Evolutionary conservation across 2,329 filamentous ascomycete species (phyloP).

Genomic region (Endothia cerciana): DNA sequence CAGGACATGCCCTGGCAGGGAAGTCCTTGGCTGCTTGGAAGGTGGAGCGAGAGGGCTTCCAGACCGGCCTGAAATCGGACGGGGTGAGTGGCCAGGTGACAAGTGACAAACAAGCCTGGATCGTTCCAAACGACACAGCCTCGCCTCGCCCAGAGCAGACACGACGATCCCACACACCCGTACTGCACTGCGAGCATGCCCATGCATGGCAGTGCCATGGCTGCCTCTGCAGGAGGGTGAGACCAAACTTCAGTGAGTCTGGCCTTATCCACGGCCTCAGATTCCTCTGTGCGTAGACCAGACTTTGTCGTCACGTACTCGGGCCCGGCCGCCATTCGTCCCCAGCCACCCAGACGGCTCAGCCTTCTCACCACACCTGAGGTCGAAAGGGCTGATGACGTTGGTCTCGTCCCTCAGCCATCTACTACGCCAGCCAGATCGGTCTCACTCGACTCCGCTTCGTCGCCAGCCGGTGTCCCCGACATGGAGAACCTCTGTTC

Average conservation of each 20-base stretch:
- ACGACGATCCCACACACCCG: background rate
- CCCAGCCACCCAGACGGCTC: background rate
- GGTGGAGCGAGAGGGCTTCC: background rate
- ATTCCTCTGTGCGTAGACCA: too few relatives aligned
- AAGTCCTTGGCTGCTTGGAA: background rate
- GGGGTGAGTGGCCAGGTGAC: background rate
- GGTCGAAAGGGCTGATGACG: conserved; percentile 4
- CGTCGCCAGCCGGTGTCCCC: background rate
- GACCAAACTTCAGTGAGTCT: too few relatives aligned
- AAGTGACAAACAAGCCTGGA: background rate
- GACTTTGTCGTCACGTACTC: too few relatives aligned
- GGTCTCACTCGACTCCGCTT: background rate
- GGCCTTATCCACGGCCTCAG: too few relatives aligned
- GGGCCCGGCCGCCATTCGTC: background rate
- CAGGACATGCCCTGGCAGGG: background rate
- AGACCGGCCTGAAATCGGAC: background rate
- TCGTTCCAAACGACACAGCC: background rate
- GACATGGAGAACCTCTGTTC: background rate
- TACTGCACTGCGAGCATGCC: background rate
- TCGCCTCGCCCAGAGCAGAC: background rate
- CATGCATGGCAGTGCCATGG: background rate
- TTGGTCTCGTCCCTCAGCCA: background rate
- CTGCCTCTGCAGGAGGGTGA: too few relatives aligned
- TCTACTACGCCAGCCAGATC: background rate
- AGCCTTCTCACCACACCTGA: conserved; percentile 8